Evolutionary conservation across 345 rosid species (phyloP), one percentile per base, ranked within the genome.

Genomic region (Acer campestre): DNA sequence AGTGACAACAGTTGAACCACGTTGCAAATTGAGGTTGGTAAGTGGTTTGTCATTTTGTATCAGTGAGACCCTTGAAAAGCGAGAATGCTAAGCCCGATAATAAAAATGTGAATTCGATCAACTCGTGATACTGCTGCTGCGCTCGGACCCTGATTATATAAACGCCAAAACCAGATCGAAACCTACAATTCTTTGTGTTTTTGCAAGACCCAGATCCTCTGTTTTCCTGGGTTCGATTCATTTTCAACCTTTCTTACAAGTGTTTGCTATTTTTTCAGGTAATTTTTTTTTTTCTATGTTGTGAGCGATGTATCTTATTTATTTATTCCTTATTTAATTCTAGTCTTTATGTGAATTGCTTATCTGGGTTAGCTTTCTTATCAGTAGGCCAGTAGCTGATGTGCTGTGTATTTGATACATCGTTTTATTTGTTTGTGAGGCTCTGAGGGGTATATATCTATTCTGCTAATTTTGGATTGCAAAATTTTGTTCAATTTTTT

Each of bases 221-320:
- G n/a, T 3, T 51, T n/a, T 65, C 35, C 63, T 65, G 61, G 61
- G 61, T 51, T 35, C 51, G 7, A 3, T 64, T 65, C 31, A 31
- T 64, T 75, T 25, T 75, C 49, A 65, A 29, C 31, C 77, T 64
- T 23, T 70, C 40, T 63, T 48, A 44, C 6, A 29, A 17, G 17
- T 49, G 20, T 44, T 27, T 10, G 44, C 42, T 11, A 6, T 64
- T 63, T 46, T 46, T 55, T 27, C 69, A 65, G 77, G 77, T 75
- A 9, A n/a, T n/a, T 74, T 12, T 74, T 16, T 20, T 17, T 25
- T 11, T 3, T 53, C 23, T 16, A 11, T 70, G 9, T 17, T 53
- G 40, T 0, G 17, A 17, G 22, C 6, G 51, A 14, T 29, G 18
- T 48, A 70, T 9, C 46, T 53, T 16, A 5, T 27, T 53, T n/a